phyloP scores from a whole-genome alignment of 148 eudicot species.

The Spergularia bocconei region DNA sequence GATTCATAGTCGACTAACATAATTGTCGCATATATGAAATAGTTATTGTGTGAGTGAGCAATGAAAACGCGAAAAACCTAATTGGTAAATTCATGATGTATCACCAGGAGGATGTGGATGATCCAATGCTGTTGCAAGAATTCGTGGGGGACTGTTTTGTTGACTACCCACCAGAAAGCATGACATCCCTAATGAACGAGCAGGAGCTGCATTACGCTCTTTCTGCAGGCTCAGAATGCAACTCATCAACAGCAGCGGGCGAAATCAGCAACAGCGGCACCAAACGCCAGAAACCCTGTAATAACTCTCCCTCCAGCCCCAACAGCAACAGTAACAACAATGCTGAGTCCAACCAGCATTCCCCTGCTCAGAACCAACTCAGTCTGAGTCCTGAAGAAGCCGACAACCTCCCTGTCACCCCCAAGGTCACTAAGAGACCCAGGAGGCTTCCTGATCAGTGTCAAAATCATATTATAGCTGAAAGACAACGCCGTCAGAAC shows the following conservation, averaged over 20 bases:
- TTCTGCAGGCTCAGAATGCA: constrained; percentile 19
- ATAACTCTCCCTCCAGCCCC: constrained; percentile 4
- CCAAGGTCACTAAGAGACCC: constrained; percentile 10
- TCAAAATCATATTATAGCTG: constrained; percentile 39
- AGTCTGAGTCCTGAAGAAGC: not conserved
- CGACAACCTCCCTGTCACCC: not conserved
- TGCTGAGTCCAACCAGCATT: constrained; percentile 12
- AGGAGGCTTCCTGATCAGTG: constrained; percentile 22
- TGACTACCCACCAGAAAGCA: constrained; percentile 19
- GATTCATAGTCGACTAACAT: not conserved
- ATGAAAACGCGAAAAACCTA: not conserved
- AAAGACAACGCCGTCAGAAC: constrained; percentile 41
- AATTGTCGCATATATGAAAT: not conserved
- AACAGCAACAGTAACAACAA: constrained; percentile 15
- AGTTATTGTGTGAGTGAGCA: not conserved
- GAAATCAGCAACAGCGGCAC: not conserved
- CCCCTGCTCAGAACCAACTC: not conserved
- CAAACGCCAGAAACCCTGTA: not conserved
- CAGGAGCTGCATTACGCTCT: constrained; percentile 5
- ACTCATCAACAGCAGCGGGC: constrained; percentile 16
- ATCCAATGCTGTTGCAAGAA: constrained; percentile 20
- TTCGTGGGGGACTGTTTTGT: constrained; percentile 20
- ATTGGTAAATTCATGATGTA: not conserved
- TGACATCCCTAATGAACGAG: constrained; percentile 11
- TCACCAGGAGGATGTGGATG: constrained; percentile 22